Evolutionary conservation across 2,329 filamentous ascomycete species (phyloP), one percentile per base, ranked within the genome.

Genomic region (Neurospora sp.): DNA sequence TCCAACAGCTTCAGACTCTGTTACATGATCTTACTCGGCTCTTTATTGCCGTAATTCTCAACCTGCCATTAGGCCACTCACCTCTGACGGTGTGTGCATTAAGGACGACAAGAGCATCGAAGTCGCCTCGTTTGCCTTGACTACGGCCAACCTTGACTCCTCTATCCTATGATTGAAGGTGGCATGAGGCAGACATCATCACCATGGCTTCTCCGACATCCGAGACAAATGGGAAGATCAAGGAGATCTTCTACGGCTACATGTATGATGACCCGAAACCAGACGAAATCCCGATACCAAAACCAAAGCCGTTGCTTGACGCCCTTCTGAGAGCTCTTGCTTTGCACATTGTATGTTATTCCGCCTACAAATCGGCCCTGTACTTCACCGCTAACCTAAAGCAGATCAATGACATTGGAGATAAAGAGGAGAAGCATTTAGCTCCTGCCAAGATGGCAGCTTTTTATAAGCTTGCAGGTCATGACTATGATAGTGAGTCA

Each of bases 401-500:
- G 43, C 71, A 91, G 89, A 83, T 83, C 67, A 78, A 81, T 66
- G 81, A 88, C 67, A 81, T 91, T 71, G 88, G 88, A 70, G 87
- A 90, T 77, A 85, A 81, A 74, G 82, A 82, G 37, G 81, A 84
- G 28, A 80, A 79, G 52, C 79, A 82, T 67, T 79, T 91, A 43
- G 91, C 86, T 6, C 90, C 91, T 0, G 81, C 84, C 68, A 93
- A 93, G 77, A 82, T 95, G 57, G 89, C 91, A n/a, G 83, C 86
- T 46, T 95, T 93, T 77, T 95, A 95, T 80, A 88, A 88, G 77
- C 83, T 85, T 37, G 90, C 92, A 17, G 92, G 91, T 70, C 90
- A 90, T 66, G 87, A 94, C 76, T 93, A 91, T 79, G 91, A 95
- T 77, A 81, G 87, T 89, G 75, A 73, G 81, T 75, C 28, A 65